These are phyloP conservation scores for Alternaria sp. DNA, from an alignment of 2,329 filamentous ascomycete species.

Conservation along the genomic window DNA sequence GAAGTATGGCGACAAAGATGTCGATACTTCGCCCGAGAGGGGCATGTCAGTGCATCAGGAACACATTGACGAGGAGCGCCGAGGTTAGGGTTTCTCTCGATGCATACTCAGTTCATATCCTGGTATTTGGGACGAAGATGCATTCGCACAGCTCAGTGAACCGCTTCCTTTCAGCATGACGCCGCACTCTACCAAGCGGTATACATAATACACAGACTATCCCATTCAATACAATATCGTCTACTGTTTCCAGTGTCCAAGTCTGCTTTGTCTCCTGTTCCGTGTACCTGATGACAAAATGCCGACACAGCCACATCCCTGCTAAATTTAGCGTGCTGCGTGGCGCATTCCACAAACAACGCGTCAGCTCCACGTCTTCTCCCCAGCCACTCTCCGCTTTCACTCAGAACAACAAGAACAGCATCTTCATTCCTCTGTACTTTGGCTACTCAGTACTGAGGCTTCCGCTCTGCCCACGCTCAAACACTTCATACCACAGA, in stretches of 20 bases:
- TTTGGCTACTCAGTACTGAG: neutral
- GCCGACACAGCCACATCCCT: constrained; percentile 20
- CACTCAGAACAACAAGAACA: neutral
- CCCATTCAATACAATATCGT: neutral
- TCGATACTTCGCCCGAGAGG: constrained; percentile 27
- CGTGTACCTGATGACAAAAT: neutral
- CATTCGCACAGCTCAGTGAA: neutral
- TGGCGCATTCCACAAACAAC: constrained; percentile 29
- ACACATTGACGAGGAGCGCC: constrained; percentile 10
- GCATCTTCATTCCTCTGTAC: neutral
- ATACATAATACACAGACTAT: neutral
- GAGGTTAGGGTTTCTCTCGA: neutral
- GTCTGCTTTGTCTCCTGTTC: neutral
- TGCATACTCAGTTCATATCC: neutral
- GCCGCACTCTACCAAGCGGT: neutral
- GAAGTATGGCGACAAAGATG: constrained; percentile 27
- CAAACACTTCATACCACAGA: neutral
- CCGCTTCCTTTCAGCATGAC: neutral
- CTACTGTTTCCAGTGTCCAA: neutral
- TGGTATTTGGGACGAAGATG: neutral
- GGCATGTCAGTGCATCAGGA: constrained; percentile 32
- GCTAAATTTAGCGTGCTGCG: constrained; percentile 34
- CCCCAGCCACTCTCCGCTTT: constrained; percentile 9
- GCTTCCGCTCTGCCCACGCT: neutral
- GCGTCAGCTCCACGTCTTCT: constrained; percentile 22